Conservation (phyloP, 768 basidiomycete genomes). For the Kwoniella heveanensis region DNA sequence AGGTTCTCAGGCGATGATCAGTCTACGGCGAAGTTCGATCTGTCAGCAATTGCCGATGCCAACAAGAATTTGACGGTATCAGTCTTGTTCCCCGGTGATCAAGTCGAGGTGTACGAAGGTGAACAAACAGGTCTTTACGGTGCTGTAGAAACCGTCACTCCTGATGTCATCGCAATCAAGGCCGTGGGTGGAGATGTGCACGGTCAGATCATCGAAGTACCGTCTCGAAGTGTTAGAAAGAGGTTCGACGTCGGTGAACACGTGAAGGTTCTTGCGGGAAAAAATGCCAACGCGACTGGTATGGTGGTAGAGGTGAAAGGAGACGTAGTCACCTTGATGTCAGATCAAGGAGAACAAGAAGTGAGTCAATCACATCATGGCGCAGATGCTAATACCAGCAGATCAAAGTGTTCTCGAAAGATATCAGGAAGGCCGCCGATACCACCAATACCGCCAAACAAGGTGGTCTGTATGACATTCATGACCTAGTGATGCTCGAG, state of each 20-base stretch:
- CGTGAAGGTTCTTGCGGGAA: slow-evolving; percentile 95
- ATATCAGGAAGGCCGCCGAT: slow-evolving; percentile 94
- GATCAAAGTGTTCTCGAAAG: slow-evolving; percentile 97
- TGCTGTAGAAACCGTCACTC: slow-evolving; percentile 82
- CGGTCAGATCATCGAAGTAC: slow-evolving; percentile 50
- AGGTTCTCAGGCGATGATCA: slow-evolving; percentile 74
- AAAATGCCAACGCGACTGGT: slow-evolving; percentile 93
- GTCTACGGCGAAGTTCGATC: slow-evolving; percentile 70
- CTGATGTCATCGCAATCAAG: slow-evolving; percentile 82
- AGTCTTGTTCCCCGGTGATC: slow-evolving; percentile 95
- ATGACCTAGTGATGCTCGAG: slow-evolving; percentile 97
- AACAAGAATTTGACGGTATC: slow-evolving; percentile 87
- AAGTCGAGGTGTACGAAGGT: slow-evolving; percentile 95
- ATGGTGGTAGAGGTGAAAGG: slow-evolving; percentile 89
- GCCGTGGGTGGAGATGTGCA: slow-evolving; percentile 70
- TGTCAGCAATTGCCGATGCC: slow-evolving; percentile 88
- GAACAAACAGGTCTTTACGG: slow-evolving; percentile 93
- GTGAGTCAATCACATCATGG: slow-evolving; percentile 57
- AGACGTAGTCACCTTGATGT: slow-evolving; percentile 83
- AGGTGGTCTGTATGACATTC: slow-evolving; percentile 90
- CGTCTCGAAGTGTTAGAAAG: slow-evolving; percentile 83
- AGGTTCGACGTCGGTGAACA: slow-evolving; percentile 96
- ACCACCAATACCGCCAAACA: slow-evolving; percentile 88
- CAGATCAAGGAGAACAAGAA: slow-evolving; percentile 97
- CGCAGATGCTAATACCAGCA: slow-evolving; percentile 52